Base-by-base conservation (phyloP, 2,329 filamentous ascomycete species). In the Calonectria pauciramosa region DNA sequence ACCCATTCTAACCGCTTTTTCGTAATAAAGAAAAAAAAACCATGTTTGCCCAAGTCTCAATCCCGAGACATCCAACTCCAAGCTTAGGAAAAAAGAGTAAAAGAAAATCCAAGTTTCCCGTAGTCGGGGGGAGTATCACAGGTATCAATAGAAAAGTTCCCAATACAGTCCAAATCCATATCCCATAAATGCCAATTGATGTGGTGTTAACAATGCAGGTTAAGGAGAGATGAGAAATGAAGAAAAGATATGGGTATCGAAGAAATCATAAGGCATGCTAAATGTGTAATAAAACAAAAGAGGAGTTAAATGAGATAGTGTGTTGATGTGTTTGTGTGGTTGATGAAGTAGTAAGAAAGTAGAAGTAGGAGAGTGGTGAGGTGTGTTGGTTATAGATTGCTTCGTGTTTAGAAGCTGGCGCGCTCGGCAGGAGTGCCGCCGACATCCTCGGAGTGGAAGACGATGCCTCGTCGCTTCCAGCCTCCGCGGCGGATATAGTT, bases 401-500 rank as follows among this genome's bases (percentile, higher is more conserved):
- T 28, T 70, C 26, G 18, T 71, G 72, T 66, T 79, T 78, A 81
- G 65, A 73, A 81, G 75, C 80, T 81, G 38, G 77, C 77, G 59
- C 80, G 77, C 52, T 81, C 77, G 59, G 60, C 71, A 60, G 38
- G 51, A 51, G 74, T 74, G 34, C 70, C 60, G 49, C 65, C 66
- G 36, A 85, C 78, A 41, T 85, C 84, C 34, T 85, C 81, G 38
- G 81, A 76, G 70, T 84, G 80, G 71, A 87, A 87, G 80, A 87
- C 81, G 52, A 87, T 84, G 65, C 85, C 86, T 16, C 85, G 82
- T 70, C 86, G 82, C 83, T 87, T 87, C 86, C 86, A 87, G 41
- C 86, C 85, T 47, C 86, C 85, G 20, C 85, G 84, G 82, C 86
- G 86, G 76, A 86, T 82, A 44, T 86, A 86, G 77, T 87, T 82